phyloP scores from a whole-genome alignment of 352 stramenopile species.

The Aphanomyces cochlioides region DNA sequence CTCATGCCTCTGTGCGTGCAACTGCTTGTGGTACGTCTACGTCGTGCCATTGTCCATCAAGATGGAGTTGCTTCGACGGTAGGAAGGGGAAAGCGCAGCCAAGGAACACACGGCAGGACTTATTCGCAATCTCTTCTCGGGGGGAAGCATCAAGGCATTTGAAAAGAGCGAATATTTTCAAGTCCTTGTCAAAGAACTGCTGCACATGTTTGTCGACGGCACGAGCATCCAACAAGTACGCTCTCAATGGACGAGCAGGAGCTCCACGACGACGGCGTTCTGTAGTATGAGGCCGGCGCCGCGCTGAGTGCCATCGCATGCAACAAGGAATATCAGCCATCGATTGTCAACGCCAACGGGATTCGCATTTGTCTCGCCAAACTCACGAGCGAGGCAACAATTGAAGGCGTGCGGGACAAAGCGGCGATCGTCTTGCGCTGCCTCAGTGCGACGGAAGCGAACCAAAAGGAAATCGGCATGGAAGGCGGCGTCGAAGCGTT shows the following conservation, averaged over 20 bases:
- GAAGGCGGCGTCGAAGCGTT: conserved; percentile 29
- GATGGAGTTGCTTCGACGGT: not conserved
- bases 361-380: conserved; percentile 20
- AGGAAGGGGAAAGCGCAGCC: conserved; percentile 20
- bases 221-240: conserved; percentile 11
- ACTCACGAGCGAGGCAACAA: not conserved
- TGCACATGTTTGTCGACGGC: not conserved
- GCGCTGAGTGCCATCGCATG: conserved; percentile 22
- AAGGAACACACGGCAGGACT: conserved; percentile 26
- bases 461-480: conserved; percentile 26
- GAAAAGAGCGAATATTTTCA: conserved; percentile 16
- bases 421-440: conserved; percentile 20
- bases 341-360: conserved; percentile 17
- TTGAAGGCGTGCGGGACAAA: conserved; percentile 27
- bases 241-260: not conserved
- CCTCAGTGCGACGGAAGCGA: conserved; percentile 25
- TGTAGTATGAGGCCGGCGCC: conserved; percentile 25
- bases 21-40: conserved; percentile 14
- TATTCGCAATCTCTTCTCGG: conserved; percentile 24
- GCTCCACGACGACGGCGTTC: not conserved
- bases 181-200: conserved; percentile 4
- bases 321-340: conserved; percentile 27
- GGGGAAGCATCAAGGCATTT: conserved; percentile 16
- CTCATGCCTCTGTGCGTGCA: conserved; percentile 8
- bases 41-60: not conserved